Evolutionary conservation across 768 basidiomycete genomes (phyloP).

Genomic region (Mycena metata): DNA sequence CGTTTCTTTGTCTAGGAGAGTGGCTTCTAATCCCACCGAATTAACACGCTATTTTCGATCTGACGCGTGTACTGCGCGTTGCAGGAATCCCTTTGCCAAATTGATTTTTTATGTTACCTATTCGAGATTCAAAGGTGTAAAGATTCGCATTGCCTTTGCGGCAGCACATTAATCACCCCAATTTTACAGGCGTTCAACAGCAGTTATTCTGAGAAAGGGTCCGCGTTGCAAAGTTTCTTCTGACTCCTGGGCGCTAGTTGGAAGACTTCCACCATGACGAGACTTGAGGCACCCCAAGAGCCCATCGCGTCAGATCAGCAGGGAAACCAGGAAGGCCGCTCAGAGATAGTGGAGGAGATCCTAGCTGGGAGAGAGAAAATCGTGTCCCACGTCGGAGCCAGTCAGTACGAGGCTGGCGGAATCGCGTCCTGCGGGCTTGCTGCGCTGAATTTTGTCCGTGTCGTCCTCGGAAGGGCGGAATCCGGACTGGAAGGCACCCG

Average conservation of each 20-base stretch:
- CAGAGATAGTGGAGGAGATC: slow-evolving; percentile 31
- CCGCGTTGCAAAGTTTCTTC: slow-evolving; percentile 10
- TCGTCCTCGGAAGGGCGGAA: slow-evolving; percentile 57
- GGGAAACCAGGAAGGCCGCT: neutral
- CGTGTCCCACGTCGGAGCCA: slow-evolving; percentile 63
- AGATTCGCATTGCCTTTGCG: slow-evolving; percentile 2
- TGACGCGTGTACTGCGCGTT: slow-evolving; percentile 19
- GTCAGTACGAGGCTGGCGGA: slow-evolving; percentile 66
- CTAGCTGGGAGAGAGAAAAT: slow-evolving; percentile 52
- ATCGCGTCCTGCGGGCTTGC: slow-evolving; percentile 76
- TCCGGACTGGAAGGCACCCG: slow-evolving; percentile 44
- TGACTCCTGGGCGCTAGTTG: neutral
- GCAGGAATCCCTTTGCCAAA: neutral
- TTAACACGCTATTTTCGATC: slow-evolving; percentile 23
- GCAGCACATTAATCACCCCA: slow-evolving; percentile 1
- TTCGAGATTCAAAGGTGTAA: neutral
- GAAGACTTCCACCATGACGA: slow-evolving; percentile 10
- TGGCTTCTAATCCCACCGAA: slow-evolving; percentile 29
- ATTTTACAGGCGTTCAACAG: slow-evolving; percentile 10
- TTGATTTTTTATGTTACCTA: neutral
- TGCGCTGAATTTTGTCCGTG: slow-evolving; percentile 72
- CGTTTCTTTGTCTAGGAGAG: slow-evolving; percentile 28
- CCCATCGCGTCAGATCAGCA: neutral
- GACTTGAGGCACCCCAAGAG: neutral
- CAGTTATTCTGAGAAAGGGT: slow-evolving; percentile 19